phyloP scores from a whole-genome alignment of 2,329 filamentous ascomycete species.

The Mollisia scopiformis region DNA sequence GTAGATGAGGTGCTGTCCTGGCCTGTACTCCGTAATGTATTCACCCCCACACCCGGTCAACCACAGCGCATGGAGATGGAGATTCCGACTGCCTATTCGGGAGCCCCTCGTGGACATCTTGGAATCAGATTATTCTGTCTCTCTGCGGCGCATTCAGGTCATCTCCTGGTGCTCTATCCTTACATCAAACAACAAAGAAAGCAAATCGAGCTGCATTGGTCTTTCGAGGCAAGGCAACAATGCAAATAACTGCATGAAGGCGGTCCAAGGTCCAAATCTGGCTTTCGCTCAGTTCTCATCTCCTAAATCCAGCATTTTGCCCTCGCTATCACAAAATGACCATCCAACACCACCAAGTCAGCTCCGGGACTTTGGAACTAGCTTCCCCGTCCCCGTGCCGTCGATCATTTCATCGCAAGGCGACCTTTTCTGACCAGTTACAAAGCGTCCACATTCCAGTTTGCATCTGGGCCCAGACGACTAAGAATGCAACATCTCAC shows the following conservation, averaged over 20 bases:
- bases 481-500: background rate
- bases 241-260: background rate
- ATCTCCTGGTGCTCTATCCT: conserved; percentile 11
- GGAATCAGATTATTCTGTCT: conserved; percentile 8
- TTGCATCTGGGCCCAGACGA: background rate
- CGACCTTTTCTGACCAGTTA: conserved; percentile 15
- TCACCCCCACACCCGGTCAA: conserved; percentile 17
- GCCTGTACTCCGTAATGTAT: too few species aligned
- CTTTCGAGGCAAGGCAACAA: background rate
- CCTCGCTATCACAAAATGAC: conserved; percentile 10
- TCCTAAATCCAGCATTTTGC: conserved; percentile 2
- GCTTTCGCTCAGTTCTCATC: background rate
- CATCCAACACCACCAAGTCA: background rate
- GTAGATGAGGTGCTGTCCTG: too few species aligned
- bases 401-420: conserved; percentile 7
- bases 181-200: conserved; percentile 13
- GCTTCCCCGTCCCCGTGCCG: conserved; percentile 16
- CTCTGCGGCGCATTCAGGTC: conserved; percentile 12
- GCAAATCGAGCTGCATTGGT: conserved; percentile 4
- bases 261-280: background rate
- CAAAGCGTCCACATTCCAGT: conserved; percentile 13
- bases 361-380: background rate
- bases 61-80: conserved; percentile 4
- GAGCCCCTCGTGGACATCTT: conserved; percentile 12
- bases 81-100: conserved; percentile 7